A percentile compares a stretch with the other conserved stretches of the same genome.
phyloP scores from a whole-genome alignment of 2,329 filamentous ascomycete species.

The Ceratocystis diversiconidia region DNA sequence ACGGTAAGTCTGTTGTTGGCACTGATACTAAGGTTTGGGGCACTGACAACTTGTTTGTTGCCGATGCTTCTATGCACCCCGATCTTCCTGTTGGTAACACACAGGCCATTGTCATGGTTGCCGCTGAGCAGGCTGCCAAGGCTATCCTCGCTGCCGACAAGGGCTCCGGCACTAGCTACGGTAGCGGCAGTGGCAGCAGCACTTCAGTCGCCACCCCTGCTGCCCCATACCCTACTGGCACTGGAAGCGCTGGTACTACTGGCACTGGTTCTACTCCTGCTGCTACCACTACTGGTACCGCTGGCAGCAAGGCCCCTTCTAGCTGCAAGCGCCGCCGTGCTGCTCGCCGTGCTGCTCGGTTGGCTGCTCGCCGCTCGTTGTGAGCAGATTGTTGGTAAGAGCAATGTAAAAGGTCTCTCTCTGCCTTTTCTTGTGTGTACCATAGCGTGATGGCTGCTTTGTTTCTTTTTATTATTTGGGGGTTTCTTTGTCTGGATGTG shows the following conservation, averaged over 20 bases:
- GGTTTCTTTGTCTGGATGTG: background rate
- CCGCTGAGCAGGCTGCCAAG: slow-evolving; percentile 46
- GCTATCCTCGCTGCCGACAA: slow-evolving; percentile 16
- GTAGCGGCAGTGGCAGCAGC: background rate
- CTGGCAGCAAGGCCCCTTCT: background rate
- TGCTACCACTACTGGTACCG: background rate
- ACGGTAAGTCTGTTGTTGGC: slow-evolving; percentile 47
- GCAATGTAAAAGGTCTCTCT: background rate
- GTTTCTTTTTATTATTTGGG: background rate
- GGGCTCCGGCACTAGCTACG: background rate
- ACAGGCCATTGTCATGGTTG: slow-evolving; percentile 48
- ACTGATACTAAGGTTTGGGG: slow-evolving; percentile 49
- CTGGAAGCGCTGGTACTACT: background rate
- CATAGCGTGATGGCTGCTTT: background rate
- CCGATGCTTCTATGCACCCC: slow-evolving; percentile 55
- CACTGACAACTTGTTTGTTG: slow-evolving; percentile 53
- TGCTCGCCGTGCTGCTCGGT: slow-evolving; percentile 6
- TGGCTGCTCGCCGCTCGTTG: background rate
- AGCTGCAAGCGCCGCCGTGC: slow-evolving; percentile 13
- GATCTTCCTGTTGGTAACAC: slow-evolving; percentile 57
- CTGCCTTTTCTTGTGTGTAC: background rate
- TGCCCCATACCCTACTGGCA: background rate
- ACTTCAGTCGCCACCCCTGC: background rate
- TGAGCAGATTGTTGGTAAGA: background rate
- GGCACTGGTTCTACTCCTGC: background rate